Percentiles rank a stretch among this genome's conserved stretches.
These are phyloP conservation scores for Zoysia pacifica DNA, from an alignment of 176 grass and related monocot genomes.

Conservation along the genomic window DNA sequence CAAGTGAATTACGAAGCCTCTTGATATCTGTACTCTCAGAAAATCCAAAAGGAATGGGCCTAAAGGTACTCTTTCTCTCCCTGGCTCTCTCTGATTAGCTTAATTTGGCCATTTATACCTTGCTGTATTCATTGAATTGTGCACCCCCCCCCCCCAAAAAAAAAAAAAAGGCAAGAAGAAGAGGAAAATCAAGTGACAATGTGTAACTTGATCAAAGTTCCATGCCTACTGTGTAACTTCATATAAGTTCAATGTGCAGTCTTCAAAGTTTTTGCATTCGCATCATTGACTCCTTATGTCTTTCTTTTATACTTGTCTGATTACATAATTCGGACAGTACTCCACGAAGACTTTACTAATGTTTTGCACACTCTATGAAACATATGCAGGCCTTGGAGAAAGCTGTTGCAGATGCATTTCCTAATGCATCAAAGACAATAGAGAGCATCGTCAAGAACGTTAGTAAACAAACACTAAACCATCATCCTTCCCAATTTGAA, in stretches of 20 bases:
- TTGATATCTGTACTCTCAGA: slow-evolving; percentile 78
- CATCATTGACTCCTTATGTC: not conserved
- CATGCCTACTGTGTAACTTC: not conserved
- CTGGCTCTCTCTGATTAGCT: not conserved
- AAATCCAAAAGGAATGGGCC: slow-evolving; percentile 79
- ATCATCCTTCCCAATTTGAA: not conserved
- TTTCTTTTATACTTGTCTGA: slow-evolving; percentile 14
- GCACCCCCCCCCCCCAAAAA: too few relatives aligned
- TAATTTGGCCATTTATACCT: slow-evolving; percentile 15
- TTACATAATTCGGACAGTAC: slow-evolving; percentile 15
- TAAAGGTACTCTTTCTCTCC: slow-evolving; percentile 64
- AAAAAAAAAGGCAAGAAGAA: too few relatives aligned
- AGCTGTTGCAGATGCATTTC: slow-evolving; percentile 70
- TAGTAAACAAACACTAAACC: slow-evolving; percentile 42
- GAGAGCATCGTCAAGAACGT: slow-evolving; percentile 81
- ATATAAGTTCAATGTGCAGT: not conserved
- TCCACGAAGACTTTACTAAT: slow-evolving; percentile 9
- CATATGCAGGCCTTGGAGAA: slow-evolving; percentile 85
- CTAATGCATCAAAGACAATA: slow-evolving; percentile 74
- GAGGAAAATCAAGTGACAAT: slow-evolving; percentile 15
- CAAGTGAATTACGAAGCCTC: slow-evolving; percentile 51
- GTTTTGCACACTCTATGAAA: slow-evolving; percentile 29
- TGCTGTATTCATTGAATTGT: not conserved
- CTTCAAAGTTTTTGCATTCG: slow-evolving; percentile 21
- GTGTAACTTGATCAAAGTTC: not conserved